Evolutionary conservation across 345 rosid species (phyloP), one percentile per base, ranked within the genome.

Genomic region (Eucalyptus globulus): DNA sequence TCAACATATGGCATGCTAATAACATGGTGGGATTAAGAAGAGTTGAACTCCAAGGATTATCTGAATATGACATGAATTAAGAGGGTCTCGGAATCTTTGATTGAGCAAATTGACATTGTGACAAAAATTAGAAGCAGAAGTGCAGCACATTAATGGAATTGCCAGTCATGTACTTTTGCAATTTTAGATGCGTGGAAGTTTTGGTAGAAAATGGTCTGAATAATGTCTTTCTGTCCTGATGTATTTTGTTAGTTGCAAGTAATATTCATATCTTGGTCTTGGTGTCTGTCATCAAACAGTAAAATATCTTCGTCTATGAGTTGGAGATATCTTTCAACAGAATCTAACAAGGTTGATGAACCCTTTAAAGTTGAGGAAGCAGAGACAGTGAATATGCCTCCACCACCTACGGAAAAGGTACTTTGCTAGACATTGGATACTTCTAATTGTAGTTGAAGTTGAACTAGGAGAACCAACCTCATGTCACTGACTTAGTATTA

Each of bases 281-380:
- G 86, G 43, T 87, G 21, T 44, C 67, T 76, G 83, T 76, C 45
- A 76, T 76, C 83, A 90, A 50, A 88, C 92, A 95, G 98, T 91
- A 58, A 90, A 27, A 89, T 92, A 19, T 89, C 93, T 80, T 93
- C 92, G 1, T 91, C 92, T 14, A 53, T 88, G 88, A 92, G 90
- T 40, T 92, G 92, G 87, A 96, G 99, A 90, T 92, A 88, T 93
- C 90, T 95, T 49, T 93, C 98, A 1, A 95, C 95, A 12, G 97
- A 96, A 86, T 96, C 99, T 56, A 93, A 91, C 90, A 96, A 96
- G 95, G 93, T 94, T 13, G 99, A 97, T 51, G 98, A 95, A 88
- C 95, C 97, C 34, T 93, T 95, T 90, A 95, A 95, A 89, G 97
- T 93, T 67, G 97, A 96, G 92, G 99, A 97, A 92, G 99, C 99